These are phyloP conservation scores for Zasmidium citrigriseum DNA, from an alignment of 2,329 filamentous ascomycete genomes.

Conservation along the genomic window DNA sequence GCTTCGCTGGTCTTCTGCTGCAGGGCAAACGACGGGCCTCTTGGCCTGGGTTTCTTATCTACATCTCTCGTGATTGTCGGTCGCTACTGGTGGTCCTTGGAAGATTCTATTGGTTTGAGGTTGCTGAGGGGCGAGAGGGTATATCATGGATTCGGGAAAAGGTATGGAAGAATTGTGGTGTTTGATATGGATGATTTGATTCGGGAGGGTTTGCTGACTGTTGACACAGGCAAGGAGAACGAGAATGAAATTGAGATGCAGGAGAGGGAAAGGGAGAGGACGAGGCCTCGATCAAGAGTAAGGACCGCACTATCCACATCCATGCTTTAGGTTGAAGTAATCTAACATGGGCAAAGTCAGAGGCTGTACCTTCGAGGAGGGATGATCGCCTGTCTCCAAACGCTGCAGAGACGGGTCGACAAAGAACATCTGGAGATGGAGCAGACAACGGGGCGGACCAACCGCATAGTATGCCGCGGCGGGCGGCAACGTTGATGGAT, in stretches of 20 bases:
- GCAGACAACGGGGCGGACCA: slow-evolving; percentile 2
- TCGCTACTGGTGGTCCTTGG: too few species aligned
- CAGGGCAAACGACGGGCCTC: background rate
- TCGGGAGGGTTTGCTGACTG: background rate
- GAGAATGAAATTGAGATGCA: background rate
- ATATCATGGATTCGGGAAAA: background rate
- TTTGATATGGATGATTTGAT: background rate
- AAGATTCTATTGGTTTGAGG: too few species aligned
- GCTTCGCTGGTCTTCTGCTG: background rate
- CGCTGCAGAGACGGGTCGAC: background rate
- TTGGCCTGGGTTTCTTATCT: background rate
- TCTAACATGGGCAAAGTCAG: slow-evolving; percentile 1
- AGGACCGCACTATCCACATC: background rate
- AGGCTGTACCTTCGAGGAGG: slow-evolving; percentile 9
- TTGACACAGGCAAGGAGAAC: background rate
- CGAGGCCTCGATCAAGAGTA: background rate
- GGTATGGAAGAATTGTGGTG: background rate
- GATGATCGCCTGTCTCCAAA: slow-evolving; percentile 7
- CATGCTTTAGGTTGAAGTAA: background rate
- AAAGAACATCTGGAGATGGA: slow-evolving; percentile 1
- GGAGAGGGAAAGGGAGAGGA: background rate
- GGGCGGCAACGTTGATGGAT: slow-evolving; percentile 15
- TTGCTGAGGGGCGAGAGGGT: background rate
- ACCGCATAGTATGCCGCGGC: slow-evolving; percentile 10
- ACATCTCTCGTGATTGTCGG: background rate